Conservation (phyloP, 192 early-diverging fungal genomes). For the Podila horticola region DNA sequence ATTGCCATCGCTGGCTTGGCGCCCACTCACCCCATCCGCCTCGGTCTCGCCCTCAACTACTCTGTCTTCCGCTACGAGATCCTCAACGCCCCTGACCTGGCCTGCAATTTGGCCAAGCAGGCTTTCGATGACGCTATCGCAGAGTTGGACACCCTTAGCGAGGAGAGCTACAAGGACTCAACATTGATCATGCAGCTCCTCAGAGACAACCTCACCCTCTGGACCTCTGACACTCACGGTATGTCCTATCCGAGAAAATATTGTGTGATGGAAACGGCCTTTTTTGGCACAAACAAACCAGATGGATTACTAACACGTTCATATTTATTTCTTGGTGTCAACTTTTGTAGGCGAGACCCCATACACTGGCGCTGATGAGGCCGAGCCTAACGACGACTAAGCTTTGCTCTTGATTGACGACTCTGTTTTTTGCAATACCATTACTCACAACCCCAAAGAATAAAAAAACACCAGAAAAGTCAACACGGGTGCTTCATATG, state of each 20-base stretch:
- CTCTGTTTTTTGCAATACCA: neutral
- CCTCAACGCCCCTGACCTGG: slow-evolving; percentile 96
- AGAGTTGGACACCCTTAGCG: slow-evolving; percentile 97
- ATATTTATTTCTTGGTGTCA: too few species aligned
- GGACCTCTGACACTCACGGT: slow-evolving; percentile 86
- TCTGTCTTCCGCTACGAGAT: slow-evolving; percentile 99
- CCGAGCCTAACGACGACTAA: too few species aligned
- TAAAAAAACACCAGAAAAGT: too few species aligned
- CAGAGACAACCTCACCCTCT: slow-evolving; percentile 98
- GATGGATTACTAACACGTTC: too few species aligned
- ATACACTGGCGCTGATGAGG: too few species aligned
- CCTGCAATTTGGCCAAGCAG: slow-evolving; percentile 95
- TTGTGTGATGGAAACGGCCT: too few species aligned
- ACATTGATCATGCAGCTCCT: slow-evolving; percentile 99
- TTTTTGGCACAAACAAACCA: too few species aligned
- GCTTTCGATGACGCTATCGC: slow-evolving; percentile 99
- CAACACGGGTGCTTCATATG: too few species aligned
- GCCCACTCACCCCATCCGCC: slow-evolving; percentile 98
- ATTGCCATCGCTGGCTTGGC: slow-evolving; percentile 94
- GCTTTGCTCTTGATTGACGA: too few species aligned
- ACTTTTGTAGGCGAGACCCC: too few species aligned
- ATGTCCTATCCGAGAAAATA: neutral
- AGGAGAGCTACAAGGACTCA: slow-evolving; percentile 94
- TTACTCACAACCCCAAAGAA: neutral
- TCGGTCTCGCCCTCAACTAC: slow-evolving; percentile 98